Conservation (phyloP, 108 stramenopile genomes). For the Craspedostauros australis region DNA sequence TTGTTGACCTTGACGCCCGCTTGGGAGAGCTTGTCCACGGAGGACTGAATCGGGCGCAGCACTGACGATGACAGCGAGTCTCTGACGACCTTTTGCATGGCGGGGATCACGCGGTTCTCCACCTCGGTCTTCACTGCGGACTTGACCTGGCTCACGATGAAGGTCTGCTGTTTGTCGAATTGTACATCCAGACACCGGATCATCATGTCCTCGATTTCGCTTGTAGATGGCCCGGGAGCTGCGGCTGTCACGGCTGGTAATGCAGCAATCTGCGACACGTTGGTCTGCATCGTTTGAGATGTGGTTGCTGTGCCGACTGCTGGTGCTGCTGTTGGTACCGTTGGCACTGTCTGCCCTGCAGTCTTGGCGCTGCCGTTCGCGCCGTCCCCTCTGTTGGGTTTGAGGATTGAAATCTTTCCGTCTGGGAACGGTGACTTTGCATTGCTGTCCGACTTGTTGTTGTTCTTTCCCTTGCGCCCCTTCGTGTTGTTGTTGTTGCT, state of each 20-base stretch:
- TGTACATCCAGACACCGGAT: constrained; percentile 3
- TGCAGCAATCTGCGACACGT: neutral
- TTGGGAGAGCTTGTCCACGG: constrained; percentile 39
- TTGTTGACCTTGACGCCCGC: constrained; percentile 39
- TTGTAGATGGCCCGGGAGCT: neutral
- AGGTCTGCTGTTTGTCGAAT: constrained; percentile 27
- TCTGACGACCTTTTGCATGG: constrained; percentile 31
- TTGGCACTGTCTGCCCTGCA: neutral
- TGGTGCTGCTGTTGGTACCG: constrained; percentile 1
- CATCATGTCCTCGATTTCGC: no score
- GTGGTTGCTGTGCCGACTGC: neutral
- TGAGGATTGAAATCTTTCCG: constrained; percentile 49
- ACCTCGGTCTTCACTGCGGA: constrained; percentile 41
- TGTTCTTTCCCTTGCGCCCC: constrained; percentile 43
- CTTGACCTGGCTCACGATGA: constrained; percentile 22
- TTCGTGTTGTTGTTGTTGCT: constrained; percentile 4
- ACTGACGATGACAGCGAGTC: constrained; percentile 35
- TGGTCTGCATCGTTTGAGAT: constrained; percentile 4
- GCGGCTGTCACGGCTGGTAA: constrained; percentile 1
- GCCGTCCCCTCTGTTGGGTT: no score
- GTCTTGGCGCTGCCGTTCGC: no score
- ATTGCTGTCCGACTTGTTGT: constrained; percentile 5
- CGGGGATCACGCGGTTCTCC: constrained; percentile 27
- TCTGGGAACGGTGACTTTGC: constrained; percentile 17
- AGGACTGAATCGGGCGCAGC: constrained; percentile 32